Evolutionary conservation across 192 early-diverging fungal species (phyloP).

Genomic region (Podila clonocystis): DNA sequence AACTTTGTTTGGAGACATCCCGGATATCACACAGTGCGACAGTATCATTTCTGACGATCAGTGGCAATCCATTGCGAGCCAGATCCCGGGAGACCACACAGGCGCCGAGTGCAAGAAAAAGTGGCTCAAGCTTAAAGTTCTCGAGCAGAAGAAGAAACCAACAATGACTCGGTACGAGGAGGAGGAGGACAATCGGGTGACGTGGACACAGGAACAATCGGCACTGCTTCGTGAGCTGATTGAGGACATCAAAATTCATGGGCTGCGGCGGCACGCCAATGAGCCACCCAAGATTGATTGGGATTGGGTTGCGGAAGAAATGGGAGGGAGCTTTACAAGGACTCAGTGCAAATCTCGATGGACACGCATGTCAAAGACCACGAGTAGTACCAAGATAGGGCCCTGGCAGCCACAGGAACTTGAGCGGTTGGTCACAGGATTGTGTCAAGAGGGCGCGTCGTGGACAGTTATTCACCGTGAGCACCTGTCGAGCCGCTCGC

Average conservation of each 20-base stretch:
- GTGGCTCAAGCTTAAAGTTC: slow-evolving; percentile 15
- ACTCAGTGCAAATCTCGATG: slow-evolving; percentile 25
- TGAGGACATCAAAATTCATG: not conserved
- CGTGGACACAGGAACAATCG: slow-evolving; percentile 20
- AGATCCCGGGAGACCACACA: slow-evolving; percentile 21
- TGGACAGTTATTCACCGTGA: slow-evolving; percentile 17
- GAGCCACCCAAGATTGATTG: slow-evolving; percentile 1
- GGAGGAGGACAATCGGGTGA: not conserved
- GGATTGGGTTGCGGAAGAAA: slow-evolving; percentile 5
- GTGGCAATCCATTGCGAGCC: slow-evolving; percentile 11
- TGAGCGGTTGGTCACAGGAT: slow-evolving; percentile 8
- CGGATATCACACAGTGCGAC: not conserved
- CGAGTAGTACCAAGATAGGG: not conserved
- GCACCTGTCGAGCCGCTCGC: slow-evolving; percentile 15
- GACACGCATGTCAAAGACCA: slow-evolving; percentile 5
- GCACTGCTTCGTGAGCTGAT: slow-evolving; percentile 1
- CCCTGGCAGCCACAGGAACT: slow-evolving; percentile 18
- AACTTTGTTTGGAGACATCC: not conserved
- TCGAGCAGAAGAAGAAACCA: not conserved
- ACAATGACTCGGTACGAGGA: not conserved
- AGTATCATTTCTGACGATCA: not conserved
- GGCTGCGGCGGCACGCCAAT: not conserved
- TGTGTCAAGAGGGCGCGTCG: not conserved
- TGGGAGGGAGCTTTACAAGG: slow-evolving; percentile 14
- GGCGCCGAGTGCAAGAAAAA: slow-evolving; percentile 11